Percentiles rank a stretch among this genome's conserved stretches.
phyloP scores from a whole-genome alignment of 176 grass and related monocot species.

The Poa annua region DNA sequence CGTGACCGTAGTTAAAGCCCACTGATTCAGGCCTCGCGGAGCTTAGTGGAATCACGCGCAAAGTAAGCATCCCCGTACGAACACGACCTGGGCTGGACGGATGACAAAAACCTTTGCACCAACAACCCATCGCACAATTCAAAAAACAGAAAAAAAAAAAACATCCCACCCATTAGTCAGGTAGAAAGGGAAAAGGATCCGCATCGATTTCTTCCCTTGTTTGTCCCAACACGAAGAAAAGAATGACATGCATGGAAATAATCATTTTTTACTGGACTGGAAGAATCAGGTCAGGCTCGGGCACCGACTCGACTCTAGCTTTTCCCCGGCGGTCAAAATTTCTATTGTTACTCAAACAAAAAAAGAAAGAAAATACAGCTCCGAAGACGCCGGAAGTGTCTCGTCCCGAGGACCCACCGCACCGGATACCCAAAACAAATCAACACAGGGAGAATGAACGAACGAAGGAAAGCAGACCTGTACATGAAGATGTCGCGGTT shows the following conservation, averaged over 20 bases:
- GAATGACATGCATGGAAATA: background rate
- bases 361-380: constrained; percentile 28
- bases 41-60: constrained; percentile 50
- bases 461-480: constrained; percentile 48
- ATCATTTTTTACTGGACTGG: background rate
- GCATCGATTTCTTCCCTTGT: constrained; percentile 12
- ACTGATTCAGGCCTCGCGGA: background rate
- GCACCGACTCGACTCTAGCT: background rate
- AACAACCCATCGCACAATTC: background rate
- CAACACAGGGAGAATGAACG: background rate
- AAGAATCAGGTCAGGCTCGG: background rate
- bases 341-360: background rate
- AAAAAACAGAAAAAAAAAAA: too few species aligned
- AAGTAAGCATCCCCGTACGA: constrained; percentile 28
- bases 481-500: constrained; percentile 99
- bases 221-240: background rate
- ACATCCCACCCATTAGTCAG: too few species aligned
- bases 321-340: constrained; percentile 39
- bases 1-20: constrained; percentile 16
- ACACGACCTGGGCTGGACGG: background rate
- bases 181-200: constrained; percentile 12
- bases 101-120: constrained; percentile 42
- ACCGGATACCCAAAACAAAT: constrained; percentile 1
- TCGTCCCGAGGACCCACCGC: constrained; percentile 13
- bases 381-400: constrained; percentile 41